A percentile compares a stretch with the other conserved stretches of the same genome.
These are phyloP conservation scores for Sphagnum tenellum DNA, from an alignment of 225 moss, liverwort and hornwort species.

Conservation along the genomic window DNA sequence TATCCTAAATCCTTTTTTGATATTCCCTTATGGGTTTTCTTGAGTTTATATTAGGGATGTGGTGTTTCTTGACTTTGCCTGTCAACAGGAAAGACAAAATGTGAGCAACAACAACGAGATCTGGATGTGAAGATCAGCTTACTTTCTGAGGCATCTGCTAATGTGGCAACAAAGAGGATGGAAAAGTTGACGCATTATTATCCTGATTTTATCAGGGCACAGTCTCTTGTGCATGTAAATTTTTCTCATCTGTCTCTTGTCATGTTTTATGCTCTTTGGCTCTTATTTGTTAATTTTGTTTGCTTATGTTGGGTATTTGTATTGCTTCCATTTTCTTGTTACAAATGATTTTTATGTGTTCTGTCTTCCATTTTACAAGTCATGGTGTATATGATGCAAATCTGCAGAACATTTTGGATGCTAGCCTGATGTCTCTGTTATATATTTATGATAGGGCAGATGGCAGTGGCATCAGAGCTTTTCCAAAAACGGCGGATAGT, in stretches of 20 bases:
- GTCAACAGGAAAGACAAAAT: constrained; percentile 45
- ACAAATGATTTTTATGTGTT: too few species aligned
- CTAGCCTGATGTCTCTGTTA: background rate
- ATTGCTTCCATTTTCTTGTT: too few species aligned
- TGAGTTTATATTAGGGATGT: background rate
- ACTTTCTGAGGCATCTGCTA: constrained; percentile 65
- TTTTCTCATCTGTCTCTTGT: background rate
- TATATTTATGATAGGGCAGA: constrained; percentile 27
- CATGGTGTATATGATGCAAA: too few species aligned
- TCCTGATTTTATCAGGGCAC: constrained; percentile 69
- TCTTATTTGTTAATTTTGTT: too few species aligned
- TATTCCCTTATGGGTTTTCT: background rate
- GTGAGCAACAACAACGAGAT: constrained; percentile 51
- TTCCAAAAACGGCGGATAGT: constrained; percentile 64
- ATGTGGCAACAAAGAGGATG: constrained; percentile 72
- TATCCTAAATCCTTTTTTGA: background rate
- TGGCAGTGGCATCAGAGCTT: constrained; percentile 65
- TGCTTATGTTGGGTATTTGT: too few species aligned
- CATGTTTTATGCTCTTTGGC: background rate
- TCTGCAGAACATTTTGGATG: background rate
- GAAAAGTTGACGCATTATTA: constrained; percentile 75
- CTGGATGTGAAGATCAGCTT: constrained; percentile 63
- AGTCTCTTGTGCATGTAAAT: constrained; percentile 60
- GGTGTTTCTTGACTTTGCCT: too few species aligned
- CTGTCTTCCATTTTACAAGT: too few species aligned